Conservation (phyloP, 2,329 filamentous ascomycete species). For the Colletotrichum eremochloae region DNA sequence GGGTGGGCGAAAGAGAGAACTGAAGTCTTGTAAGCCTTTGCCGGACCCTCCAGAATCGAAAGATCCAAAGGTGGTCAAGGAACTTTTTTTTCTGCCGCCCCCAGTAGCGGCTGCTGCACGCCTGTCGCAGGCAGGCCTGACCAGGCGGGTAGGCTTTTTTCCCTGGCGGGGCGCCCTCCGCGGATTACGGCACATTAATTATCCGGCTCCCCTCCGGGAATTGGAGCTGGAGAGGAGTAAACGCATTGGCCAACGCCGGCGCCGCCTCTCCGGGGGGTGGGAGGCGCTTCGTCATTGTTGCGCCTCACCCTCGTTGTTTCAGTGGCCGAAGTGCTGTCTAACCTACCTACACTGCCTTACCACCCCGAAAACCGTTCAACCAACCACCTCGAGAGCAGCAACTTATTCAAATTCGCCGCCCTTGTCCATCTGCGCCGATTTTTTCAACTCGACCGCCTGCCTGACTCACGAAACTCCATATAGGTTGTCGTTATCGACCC, state of each 20-base stretch:
- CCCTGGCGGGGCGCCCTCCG: slow-evolving; percentile 38
- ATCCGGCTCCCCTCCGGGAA: slow-evolving; percentile 28
- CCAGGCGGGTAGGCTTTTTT: slow-evolving; percentile 36
- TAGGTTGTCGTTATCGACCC: slow-evolving; percentile 30
- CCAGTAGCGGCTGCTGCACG: slow-evolving; percentile 23
- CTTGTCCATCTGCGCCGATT: slow-evolving; percentile 21
- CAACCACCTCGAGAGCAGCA: slow-evolving; percentile 40
- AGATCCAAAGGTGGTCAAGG: slow-evolving; percentile 35
- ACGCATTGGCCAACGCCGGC: slow-evolving; percentile 39
- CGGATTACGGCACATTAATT: slow-evolving; percentile 36
- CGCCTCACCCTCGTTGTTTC: slow-evolving; percentile 44
- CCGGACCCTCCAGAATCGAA: slow-evolving; percentile 19
- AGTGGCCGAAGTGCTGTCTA: slow-evolving; percentile 38
- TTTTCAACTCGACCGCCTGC: neutral
- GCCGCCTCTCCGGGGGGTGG: slow-evolving; percentile 7
- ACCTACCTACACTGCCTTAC: slow-evolving; percentile 7
- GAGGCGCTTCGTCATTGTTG: slow-evolving; percentile 48
- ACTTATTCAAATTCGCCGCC: slow-evolving; percentile 25
- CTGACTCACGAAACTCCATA: neutral
- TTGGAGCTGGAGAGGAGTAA: slow-evolving; percentile 29
- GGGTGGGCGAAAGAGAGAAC: neutral
- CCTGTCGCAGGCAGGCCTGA: slow-evolving; percentile 24
- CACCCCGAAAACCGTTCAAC: slow-evolving; percentile 30
- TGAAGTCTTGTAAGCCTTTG: slow-evolving; percentile 12
- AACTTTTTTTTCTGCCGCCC: slow-evolving; percentile 43